Conservation (phyloP, 192 early-diverging fungal genomes). For the Glomus cerebriforme region DNA sequence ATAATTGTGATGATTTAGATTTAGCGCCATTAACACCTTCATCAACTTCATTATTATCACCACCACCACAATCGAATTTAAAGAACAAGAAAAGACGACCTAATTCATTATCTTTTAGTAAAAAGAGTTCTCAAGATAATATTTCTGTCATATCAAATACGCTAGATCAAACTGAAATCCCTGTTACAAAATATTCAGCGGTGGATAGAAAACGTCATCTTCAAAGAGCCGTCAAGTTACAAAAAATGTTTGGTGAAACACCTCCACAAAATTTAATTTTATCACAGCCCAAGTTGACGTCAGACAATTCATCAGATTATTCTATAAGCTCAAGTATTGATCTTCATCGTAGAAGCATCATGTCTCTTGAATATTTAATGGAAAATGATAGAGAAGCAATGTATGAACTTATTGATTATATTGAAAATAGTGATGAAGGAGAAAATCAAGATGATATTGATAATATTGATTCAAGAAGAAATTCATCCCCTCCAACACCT, state of each 20-base stretch:
- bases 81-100: neutral
- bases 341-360: slow-evolving; percentile 15
- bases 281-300: neutral
- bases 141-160: neutral
- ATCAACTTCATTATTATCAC: neutral
- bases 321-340: slow-evolving; percentile 12
- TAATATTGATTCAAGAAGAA: neutral
- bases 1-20: neutral
- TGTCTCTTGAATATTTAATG: slow-evolving; percentile 30
- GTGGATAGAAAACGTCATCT: slow-evolving; percentile 40
- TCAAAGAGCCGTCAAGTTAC: slow-evolving; percentile 41
- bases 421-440: slow-evolving; percentile 17
- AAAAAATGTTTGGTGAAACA: slow-evolving; percentile 44
- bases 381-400: slow-evolving; percentile 29
- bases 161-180: neutral
- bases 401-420: slow-evolving; percentile 31
- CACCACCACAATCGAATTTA: neutral
- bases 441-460: neutral
- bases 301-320: neutral
- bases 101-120: slow-evolving; percentile 1
- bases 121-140: neutral
- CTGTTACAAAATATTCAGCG: slow-evolving; percentile 30
- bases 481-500: slow-evolving; percentile 20
- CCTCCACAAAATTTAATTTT: slow-evolving; percentile 35
- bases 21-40: neutral